A percentile compares a stretch with the other conserved stretches of the same genome.
These are phyloP conservation scores for Wickerhamiella pararugosa DNA, from an alignment of 1,139 yeast genomes.

Conservation along the genomic window DNA sequence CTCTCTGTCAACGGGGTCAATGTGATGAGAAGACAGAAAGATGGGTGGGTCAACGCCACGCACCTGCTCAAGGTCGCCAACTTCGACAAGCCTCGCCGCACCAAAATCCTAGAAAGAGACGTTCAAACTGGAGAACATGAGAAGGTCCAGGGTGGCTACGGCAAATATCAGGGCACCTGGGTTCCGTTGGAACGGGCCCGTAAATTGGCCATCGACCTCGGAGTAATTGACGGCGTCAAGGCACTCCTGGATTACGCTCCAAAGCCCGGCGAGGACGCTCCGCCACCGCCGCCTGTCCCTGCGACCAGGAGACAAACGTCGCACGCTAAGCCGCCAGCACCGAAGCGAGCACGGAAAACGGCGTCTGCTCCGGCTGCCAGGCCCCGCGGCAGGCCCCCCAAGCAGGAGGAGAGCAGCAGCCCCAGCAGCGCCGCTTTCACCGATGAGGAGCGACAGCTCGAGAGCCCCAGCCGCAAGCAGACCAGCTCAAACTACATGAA, in stretches of 20 bases:
- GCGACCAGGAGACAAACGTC: conserved; percentile 10
- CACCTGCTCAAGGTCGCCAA: conserved; percentile 81
- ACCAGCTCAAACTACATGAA: conserved; percentile 21
- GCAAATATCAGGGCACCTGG: conserved; percentile 93
- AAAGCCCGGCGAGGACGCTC: conserved; percentile 21
- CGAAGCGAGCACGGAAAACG: conserved; percentile 15
- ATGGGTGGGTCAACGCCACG: conserved; percentile 83
- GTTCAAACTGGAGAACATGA: conserved; percentile 78
- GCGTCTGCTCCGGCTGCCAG: conserved; percentile 5
- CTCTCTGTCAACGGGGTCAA: conserved; percentile 56
- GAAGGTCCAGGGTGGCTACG: conserved; percentile 91
- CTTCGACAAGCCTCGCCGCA: conserved; percentile 71
- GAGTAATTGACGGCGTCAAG: conserved; percentile 46
- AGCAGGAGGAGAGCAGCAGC: conserved; percentile 3
- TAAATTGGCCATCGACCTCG: conserved; percentile 50
- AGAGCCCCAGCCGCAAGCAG: neutral
- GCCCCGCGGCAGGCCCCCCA: neutral
- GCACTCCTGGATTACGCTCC: conserved; percentile 44
- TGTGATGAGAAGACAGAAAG: conserved; percentile 67
- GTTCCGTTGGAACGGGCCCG: conserved; percentile 47
- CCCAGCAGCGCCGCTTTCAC: neutral
- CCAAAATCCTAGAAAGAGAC: conserved; percentile 73
- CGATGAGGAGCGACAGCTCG: conserved; percentile 1
- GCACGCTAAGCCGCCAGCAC: conserved; percentile 7
- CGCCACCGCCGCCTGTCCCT: conserved; percentile 26